Evolutionary conservation across 345 rosid genomes (phyloP).

Genomic region (Euclidium syriacum): DNA sequence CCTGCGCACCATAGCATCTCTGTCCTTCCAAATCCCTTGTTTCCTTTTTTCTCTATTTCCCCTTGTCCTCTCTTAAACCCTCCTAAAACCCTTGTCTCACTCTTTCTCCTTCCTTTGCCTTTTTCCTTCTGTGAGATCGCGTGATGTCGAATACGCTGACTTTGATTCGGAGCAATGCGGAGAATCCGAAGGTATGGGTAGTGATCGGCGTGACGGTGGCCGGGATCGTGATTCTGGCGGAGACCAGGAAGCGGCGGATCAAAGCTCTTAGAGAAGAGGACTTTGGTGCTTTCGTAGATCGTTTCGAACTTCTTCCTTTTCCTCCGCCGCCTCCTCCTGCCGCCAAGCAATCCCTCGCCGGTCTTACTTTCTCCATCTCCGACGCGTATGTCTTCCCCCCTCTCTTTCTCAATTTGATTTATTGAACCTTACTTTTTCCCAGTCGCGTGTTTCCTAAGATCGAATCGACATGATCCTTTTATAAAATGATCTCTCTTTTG

Average conservation of each 20-base stretch:
- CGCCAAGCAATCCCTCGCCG: slow-evolving; percentile 60
- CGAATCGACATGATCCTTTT: not conserved
- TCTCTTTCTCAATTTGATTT: not conserved
- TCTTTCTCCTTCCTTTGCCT: not conserved
- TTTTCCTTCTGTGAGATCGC: slow-evolving; percentile 18
- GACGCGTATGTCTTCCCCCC: slow-evolving; percentile 49
- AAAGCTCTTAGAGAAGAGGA: slow-evolving; percentile 40
- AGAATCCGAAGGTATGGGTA: slow-evolving; percentile 71
- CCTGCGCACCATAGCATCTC: slow-evolving; percentile 6
- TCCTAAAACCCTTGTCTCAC: slow-evolving; percentile 29
- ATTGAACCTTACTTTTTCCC: not conserved
- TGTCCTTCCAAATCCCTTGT: not conserved
- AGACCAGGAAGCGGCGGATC: slow-evolving; percentile 58
- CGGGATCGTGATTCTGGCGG: slow-evolving; percentile 64
- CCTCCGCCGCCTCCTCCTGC: slow-evolving; percentile 94
- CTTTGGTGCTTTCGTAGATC: slow-evolving; percentile 74
- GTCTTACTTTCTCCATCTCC: slow-evolving; percentile 67
- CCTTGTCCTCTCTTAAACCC: slow-evolving; percentile 31
- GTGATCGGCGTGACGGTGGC: slow-evolving; percentile 74
- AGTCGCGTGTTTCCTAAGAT: not conserved
- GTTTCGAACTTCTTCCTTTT: slow-evolving; percentile 62
- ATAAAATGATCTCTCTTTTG: slow-evolving; percentile 1
- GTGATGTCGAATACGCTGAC: slow-evolving; percentile 45
- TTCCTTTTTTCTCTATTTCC: not conserved
- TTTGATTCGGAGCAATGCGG: slow-evolving; percentile 40